phyloP scores from a whole-genome alignment of 306 rosid genomes.

The Fagus crenata region DNA sequence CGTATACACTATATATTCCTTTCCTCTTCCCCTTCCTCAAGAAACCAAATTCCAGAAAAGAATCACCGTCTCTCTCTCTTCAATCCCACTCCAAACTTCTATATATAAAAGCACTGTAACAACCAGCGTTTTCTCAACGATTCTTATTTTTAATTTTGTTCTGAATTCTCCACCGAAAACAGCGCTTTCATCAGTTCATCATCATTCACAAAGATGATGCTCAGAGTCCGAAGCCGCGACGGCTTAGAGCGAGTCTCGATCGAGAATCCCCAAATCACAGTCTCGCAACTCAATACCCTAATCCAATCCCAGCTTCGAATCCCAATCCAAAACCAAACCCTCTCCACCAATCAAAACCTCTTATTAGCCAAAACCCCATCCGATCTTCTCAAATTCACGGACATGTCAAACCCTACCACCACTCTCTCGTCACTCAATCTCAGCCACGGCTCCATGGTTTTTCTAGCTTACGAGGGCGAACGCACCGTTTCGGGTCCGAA shows the following conservation, averaged over 20 bases:
- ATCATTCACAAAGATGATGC: constrained; percentile 55
- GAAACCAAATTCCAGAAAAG: constrained; percentile 13
- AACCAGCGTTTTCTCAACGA: neutral
- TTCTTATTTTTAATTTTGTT: neutral
- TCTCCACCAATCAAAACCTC: constrained; percentile 80
- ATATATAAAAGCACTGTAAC: neutral
- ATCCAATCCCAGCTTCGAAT: constrained; percentile 67
- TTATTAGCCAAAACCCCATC: constrained; percentile 55
- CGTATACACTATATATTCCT: neutral
- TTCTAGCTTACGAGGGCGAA: constrained; percentile 74
- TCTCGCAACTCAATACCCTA: constrained; percentile 53
- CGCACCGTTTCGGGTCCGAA: constrained; percentile 73
- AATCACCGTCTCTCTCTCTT: neutral
- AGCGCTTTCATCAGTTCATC: no score
- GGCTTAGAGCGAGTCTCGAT: constrained; percentile 78
- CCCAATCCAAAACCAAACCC: constrained; percentile 72
- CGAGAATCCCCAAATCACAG: constrained; percentile 60
- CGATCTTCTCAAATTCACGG: constrained; percentile 70
- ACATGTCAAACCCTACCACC: constrained; percentile 60
- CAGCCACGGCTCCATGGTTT: constrained; percentile 72
- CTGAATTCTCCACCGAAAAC: neutral
- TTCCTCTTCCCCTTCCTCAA: constrained; percentile 15
- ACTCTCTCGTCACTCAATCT: constrained; percentile 61
- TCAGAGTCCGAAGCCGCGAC: constrained; percentile 91
- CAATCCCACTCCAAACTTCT: constrained; percentile 13